Conservation (phyloP, 2,329 filamentous ascomycete species). For the Trichoderma breve region DNA sequence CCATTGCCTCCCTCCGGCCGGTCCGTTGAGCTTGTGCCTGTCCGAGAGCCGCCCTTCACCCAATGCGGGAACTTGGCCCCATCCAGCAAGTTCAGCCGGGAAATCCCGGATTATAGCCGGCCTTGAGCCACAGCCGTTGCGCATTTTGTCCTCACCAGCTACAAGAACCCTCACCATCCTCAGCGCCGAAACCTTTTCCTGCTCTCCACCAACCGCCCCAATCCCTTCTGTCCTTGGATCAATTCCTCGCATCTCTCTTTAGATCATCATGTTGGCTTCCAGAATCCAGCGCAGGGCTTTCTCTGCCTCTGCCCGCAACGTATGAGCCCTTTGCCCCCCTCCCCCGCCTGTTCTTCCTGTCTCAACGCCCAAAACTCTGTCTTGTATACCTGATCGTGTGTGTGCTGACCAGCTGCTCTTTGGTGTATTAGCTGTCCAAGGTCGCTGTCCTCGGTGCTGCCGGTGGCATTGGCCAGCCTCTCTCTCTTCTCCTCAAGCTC, state of each 20-base stretch:
- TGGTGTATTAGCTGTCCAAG: conserved; percentile 75
- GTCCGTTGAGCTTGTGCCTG: conserved; percentile 6
- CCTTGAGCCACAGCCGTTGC: conserved; percentile 10
- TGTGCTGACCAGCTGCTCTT: conserved; percentile 22
- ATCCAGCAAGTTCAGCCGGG: conserved; percentile 13
- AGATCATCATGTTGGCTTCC: conserved; percentile 66
- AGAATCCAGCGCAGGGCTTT: conserved; percentile 75
- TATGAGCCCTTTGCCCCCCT: conserved; percentile 44
- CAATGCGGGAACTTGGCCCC: background rate
- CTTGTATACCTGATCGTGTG: background rate
- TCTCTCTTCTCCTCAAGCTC: conserved; percentile 97
- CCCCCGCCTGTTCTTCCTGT: background rate
- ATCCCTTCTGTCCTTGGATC: conserved; percentile 13
- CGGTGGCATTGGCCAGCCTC: conserved; percentile 96
- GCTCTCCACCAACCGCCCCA: conserved; percentile 16
- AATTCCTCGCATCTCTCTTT: conserved; percentile 21
- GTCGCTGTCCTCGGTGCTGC: conserved; percentile 95
- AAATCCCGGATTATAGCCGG: conserved; percentile 28
- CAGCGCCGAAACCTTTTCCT: conserved; percentile 14
- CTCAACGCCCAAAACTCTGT: background rate
- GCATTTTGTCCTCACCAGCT: conserved; percentile 12
- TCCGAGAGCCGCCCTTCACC: background rate
- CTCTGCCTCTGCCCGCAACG: conserved; percentile 74
- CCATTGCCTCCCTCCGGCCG: conserved; percentile 8
- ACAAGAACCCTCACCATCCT: conserved; percentile 15